phyloP scores from a whole-genome alignment of 2,329 filamentous ascomycete species.

The Fragosphaeria purpurea region DNA sequence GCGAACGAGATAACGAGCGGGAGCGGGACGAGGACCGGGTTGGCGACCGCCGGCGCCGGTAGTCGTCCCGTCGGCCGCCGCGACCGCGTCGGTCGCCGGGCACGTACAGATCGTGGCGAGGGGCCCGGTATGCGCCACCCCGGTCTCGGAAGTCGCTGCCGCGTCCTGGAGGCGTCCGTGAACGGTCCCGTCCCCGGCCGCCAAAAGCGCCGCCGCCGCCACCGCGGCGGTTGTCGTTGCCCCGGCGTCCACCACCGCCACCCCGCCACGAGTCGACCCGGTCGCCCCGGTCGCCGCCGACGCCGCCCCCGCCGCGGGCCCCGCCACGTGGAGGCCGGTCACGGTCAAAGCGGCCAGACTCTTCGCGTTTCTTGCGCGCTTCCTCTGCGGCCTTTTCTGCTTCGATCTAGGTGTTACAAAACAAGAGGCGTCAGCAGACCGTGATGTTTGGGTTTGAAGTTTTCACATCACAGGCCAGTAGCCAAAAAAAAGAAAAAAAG shows the following conservation, averaged over 20 bases:
- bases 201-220: conserved; percentile 40
- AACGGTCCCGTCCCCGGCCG: conserved; percentile 34
- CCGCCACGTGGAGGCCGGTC: conserved; percentile 6
- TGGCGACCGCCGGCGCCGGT: conserved; percentile 33
- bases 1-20: conserved; percentile 24
- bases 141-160: conserved; percentile 32
- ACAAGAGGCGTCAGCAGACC: background rate
- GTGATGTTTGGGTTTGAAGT: too few relatives aligned
- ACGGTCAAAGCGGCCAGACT: conserved; percentile 37
- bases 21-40: conserved; percentile 21
- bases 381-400: conserved; percentile 74
- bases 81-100: conserved; percentile 35
- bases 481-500: background rate
- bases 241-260: conserved; percentile 39
- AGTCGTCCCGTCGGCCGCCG: conserved; percentile 27
- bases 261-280: conserved; percentile 44
- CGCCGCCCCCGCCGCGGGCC: conserved; percentile 19
- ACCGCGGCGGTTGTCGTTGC: conserved; percentile 27
- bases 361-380: conserved; percentile 59
- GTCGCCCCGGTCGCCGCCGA: conserved; percentile 44
- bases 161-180: conserved; percentile 37
- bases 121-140: conserved; percentile 24
- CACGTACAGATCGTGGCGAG: conserved; percentile 40
- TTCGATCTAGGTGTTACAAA: conserved; percentile 50
- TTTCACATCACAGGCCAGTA: too few relatives aligned